phyloP scores from a whole-genome alignment of 371 early-diverging fungal species.

The Umbelopsis sp. region DNA sequence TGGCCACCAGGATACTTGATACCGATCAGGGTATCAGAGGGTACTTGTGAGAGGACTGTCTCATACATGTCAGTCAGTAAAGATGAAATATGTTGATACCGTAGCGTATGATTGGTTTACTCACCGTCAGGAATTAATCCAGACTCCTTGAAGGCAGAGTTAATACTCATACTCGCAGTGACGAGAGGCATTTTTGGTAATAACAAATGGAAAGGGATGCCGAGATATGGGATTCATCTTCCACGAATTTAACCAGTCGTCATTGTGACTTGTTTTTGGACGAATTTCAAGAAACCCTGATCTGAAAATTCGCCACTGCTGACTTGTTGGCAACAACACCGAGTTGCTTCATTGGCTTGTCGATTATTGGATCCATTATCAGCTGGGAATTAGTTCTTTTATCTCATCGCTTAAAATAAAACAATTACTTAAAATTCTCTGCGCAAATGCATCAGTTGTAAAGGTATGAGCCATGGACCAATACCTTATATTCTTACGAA shows the following conservation, averaged over 20 bases:
- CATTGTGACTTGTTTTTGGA: conserved; percentile 7
- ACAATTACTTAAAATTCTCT: no score
- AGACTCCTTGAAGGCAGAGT: conserved; percentile 45
- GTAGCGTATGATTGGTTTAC: background rate
- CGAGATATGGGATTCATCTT: background rate
- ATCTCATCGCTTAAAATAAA: no score
- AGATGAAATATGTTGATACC: background rate
- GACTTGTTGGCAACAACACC: background rate
- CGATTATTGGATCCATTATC: no score
- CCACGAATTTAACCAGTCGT: background rate
- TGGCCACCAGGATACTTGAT: conserved; percentile 45
- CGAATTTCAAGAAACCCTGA: background rate
- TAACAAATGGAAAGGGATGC: background rate
- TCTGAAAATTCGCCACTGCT: background rate
- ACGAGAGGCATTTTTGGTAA: conserved; percentile 48
- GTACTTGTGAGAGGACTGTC: conserved; percentile 27
- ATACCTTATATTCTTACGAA: no score
- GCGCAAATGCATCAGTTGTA: no score
- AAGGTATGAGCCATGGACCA: no score
- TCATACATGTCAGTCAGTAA: background rate
- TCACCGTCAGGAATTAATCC: conserved; percentile 53
- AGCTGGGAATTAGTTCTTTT: no score
- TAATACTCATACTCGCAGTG: conserved; percentile 48
- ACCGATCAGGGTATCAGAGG: conserved; percentile 41
- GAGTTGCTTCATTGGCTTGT: no score